A percentile compares a stretch with the other conserved stretches of the same genome.
Conservation (phyloP, 2,329 filamentous ascomycete species). For the Ceratocystiopsis sp. region DNA sequence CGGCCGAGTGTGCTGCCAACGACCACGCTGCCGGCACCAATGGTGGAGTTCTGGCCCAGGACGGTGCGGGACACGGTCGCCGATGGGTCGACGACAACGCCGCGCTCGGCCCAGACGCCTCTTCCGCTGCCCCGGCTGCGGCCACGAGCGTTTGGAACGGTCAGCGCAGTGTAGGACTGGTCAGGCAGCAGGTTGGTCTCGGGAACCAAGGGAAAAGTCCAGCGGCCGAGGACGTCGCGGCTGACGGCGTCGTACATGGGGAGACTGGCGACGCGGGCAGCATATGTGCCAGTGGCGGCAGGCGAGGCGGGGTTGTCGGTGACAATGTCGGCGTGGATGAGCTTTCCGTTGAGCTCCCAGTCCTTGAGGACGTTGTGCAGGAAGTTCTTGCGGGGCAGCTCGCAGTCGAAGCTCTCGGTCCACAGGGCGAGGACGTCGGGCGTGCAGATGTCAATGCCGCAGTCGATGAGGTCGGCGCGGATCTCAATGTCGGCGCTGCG, state of each 20-base stretch:
- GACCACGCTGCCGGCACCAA: conserved; percentile 57
- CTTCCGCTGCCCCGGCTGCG: background rate
- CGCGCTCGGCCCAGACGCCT: conserved; percentile 47
- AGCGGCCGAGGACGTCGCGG: conserved; percentile 69
- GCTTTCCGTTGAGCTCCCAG: conserved; percentile 91
- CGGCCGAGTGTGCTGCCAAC: conserved; percentile 66
- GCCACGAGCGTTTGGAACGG: conserved; percentile 27
- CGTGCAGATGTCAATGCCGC: conserved; percentile 92
- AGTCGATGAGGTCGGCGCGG: conserved; percentile 77
- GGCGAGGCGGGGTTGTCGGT: conserved; percentile 29
- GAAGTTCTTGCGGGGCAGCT: conserved; percentile 57
- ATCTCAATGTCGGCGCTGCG: conserved; percentile 52
- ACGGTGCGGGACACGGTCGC: conserved; percentile 55
- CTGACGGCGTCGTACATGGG: conserved; percentile 81
- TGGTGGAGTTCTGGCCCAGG: conserved; percentile 56
- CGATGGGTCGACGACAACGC: conserved; percentile 57
- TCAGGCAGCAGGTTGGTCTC: conserved; percentile 70
- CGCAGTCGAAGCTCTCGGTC: conserved; percentile 89
- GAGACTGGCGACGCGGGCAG: conserved; percentile 69
- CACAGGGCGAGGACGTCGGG: conserved; percentile 87
- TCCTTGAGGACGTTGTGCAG: conserved; percentile 82
- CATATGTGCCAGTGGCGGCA: conserved; percentile 37
- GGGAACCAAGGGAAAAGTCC: conserved; percentile 77
- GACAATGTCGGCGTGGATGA: conserved; percentile 81
- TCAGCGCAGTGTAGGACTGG: conserved; percentile 42